Evolutionary conservation across 495 filamentous ascomycete genomes (phyloP).

Genomic region (Xylaria telfairii): DNA sequence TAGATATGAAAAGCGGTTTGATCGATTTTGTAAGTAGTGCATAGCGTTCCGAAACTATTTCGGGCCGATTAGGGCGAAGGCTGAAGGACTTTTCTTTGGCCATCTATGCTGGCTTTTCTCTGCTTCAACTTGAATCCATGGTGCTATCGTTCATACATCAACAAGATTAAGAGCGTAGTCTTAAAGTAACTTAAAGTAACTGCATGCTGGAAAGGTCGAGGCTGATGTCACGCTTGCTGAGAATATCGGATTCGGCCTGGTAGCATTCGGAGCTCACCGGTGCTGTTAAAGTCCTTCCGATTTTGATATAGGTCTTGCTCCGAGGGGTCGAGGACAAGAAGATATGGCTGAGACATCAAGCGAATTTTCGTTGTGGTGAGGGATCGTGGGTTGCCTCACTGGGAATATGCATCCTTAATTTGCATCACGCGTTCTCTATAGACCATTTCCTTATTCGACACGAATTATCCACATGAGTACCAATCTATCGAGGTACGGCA

Average conservation of each 20-base stretch:
- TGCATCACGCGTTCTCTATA: not conserved
- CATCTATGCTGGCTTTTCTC: not conserved
- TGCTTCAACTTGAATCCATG: not conserved
- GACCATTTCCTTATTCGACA: not conserved
- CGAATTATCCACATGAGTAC: not conserved
- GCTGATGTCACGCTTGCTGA: not conserved
- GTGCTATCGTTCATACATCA: not conserved
- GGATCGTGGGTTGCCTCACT: not conserved
- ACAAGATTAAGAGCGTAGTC: not conserved
- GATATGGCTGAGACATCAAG: not conserved
- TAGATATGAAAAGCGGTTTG: not conserved
- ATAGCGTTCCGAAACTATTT: not conserved
- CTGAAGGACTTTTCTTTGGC: not conserved
- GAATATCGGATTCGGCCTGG: not conserved
- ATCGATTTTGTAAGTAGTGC: not conserved
- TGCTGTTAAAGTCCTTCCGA: not conserved
- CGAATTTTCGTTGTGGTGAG: not conserved
- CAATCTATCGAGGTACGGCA: not conserved
- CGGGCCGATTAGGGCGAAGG: not conserved
- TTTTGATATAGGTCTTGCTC: not conserved
- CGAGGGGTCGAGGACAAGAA: not conserved
- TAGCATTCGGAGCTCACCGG: slow-evolving; percentile 1
- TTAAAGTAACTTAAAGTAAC: slow-evolving; percentile 4
- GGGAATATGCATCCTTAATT: not conserved
- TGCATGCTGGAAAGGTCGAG: not conserved